Conservation (phyloP, 257 asterid genomes). For the Osmanthus fragrans region DNA sequence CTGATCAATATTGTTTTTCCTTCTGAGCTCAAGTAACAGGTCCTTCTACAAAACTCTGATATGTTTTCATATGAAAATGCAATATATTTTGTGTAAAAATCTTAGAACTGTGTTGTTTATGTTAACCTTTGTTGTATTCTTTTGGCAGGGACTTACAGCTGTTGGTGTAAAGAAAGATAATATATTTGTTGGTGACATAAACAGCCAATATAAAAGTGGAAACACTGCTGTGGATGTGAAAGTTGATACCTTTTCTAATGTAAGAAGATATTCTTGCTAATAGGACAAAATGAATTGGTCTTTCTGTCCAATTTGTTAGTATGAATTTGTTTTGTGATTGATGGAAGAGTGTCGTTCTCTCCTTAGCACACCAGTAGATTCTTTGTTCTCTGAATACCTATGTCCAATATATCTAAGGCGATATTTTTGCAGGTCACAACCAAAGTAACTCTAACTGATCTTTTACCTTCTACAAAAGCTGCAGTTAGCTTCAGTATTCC, state of each 20-base stretch:
- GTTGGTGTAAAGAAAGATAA: slow-evolving; percentile 73
- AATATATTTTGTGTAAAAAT: background rate
- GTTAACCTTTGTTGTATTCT: slow-evolving; percentile 12
- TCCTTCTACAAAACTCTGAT: background rate
- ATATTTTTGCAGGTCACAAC: slow-evolving; percentile 57
- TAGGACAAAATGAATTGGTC: slow-evolving; percentile 3
- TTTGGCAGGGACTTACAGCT: slow-evolving; percentile 73
- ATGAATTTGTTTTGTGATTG: background rate
- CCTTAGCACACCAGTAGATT: background rate
- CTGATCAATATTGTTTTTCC: background rate
- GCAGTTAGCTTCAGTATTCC: slow-evolving; percentile 79
- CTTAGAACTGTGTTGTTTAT: slow-evolving; percentile 5
- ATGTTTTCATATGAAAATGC: background rate
- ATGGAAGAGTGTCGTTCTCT: background rate
- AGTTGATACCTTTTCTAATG: slow-evolving; percentile 81
- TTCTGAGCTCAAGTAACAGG: background rate
- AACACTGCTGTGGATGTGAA: slow-evolving; percentile 70
- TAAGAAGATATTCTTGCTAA: slow-evolving; percentile 34
- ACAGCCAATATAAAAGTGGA: slow-evolving; percentile 66
- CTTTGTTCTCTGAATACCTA: background rate
- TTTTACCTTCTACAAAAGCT: slow-evolving; percentile 62
- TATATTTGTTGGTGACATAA: slow-evolving; percentile 70
- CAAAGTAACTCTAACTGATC: slow-evolving; percentile 55
- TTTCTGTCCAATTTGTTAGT: background rate
- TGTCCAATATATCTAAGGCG: slow-evolving; percentile 15